Percentiles rank a stretch among this genome's conserved stretches.
These are phyloP conservation scores for Giardia muris DNA, from an alignment of 208 protist genomes.

Conservation along the genomic window DNA sequence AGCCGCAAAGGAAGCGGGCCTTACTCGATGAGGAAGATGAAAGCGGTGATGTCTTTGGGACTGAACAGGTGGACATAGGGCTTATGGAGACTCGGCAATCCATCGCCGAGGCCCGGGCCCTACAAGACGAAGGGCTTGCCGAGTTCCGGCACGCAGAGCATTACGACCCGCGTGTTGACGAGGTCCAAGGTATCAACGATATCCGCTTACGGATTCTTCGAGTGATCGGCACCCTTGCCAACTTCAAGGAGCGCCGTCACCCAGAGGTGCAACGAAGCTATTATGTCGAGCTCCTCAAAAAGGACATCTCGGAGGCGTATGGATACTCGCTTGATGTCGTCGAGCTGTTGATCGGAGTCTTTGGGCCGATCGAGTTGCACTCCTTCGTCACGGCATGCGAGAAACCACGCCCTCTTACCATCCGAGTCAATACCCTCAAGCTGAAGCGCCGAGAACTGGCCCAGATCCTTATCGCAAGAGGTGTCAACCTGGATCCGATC, in stretches of 20 bases:
- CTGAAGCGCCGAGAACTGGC: conserved; percentile 73
- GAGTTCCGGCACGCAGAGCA: not conserved
- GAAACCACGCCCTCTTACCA: conserved; percentile 78
- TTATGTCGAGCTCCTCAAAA: conserved; percentile 20
- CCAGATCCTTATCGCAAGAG: conserved; percentile 69
- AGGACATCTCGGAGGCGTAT: conserved; percentile 50
- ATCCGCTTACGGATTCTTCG: not conserved
- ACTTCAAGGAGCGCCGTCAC: not conserved
- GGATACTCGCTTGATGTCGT: conserved; percentile 78
- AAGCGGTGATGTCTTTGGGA: no score
- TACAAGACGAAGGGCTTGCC: not conserved
- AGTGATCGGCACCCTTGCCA: not conserved
- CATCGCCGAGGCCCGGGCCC: not conserved
- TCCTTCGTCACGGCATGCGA: conserved; percentile 90
- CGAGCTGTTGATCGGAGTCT: conserved; percentile 71
- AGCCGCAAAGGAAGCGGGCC: no score
- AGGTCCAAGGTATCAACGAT: not conserved
- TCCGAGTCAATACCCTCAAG: conserved; percentile 92
- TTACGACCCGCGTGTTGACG: conserved; percentile 15
- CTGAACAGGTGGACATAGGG: not conserved
- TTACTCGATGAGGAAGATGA: no score
- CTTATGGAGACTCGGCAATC: not conserved
- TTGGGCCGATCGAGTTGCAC: conserved; percentile 62
- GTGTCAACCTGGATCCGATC: conserved; percentile 85
- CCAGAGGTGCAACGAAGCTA: not conserved